Conservation (phyloP, 1,284 basidiomycete genomes). For the Porogramme epimiltina region DNA sequence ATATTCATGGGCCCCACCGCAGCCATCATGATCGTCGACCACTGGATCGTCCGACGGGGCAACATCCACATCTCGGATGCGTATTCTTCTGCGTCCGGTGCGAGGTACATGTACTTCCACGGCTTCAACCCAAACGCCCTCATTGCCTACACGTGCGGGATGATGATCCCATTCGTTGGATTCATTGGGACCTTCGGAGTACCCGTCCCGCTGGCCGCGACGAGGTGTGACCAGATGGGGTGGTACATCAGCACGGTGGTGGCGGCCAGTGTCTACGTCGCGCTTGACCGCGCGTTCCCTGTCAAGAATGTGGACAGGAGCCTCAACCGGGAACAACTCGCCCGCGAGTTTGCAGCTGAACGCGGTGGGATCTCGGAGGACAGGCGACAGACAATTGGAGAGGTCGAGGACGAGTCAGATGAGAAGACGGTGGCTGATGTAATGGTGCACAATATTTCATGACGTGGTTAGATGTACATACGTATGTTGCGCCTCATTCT, state of each 20-base stretch:
- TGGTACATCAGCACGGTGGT: constrained; percentile 23
- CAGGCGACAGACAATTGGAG: no score
- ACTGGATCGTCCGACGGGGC: constrained; percentile 29
- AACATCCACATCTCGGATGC: constrained; percentile 26
- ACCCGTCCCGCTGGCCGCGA: constrained; percentile 17
- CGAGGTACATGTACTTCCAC: constrained; percentile 29
- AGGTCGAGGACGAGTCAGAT: neutral
- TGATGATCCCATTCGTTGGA: constrained; percentile 27
- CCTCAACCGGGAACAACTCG: constrained; percentile 19
- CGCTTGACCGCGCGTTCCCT: constrained; percentile 17
- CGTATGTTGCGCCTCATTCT: no score
- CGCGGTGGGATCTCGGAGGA: no score
- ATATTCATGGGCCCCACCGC: constrained; percentile 33
- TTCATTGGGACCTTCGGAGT: constrained; percentile 27
- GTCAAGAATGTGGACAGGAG: constrained; percentile 18
- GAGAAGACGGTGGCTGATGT: no score
- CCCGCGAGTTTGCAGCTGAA: constrained; percentile 9
- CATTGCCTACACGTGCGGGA: constrained; percentile 26
- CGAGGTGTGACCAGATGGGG: constrained; percentile 20
- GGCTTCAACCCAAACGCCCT: constrained; percentile 30
- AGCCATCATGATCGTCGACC: constrained; percentile 31
- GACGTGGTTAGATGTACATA: no score
- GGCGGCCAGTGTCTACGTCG: constrained; percentile 20
- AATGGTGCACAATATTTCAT: no score
- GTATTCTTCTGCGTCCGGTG: constrained; percentile 23